phyloP scores from a whole-genome alignment of 1,284 basidiomycete species.

The Neolentinus lepideus region DNA sequence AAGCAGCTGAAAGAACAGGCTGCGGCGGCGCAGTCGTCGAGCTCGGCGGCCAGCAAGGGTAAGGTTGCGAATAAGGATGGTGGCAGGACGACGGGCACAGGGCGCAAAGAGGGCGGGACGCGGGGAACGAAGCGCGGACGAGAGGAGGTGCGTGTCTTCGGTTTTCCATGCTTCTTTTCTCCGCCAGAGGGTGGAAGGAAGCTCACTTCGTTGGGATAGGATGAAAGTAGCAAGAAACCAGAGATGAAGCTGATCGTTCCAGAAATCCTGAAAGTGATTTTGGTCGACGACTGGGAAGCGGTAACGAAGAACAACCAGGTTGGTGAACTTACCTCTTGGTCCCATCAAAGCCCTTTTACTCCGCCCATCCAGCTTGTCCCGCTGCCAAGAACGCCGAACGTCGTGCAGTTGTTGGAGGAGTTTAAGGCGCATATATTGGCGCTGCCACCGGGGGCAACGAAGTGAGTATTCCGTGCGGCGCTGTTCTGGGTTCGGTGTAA shows the following conservation, averaged over 20 bases:
- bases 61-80: conserved; percentile 24
- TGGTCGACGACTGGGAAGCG: conserved; percentile 98
- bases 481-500: not conserved
- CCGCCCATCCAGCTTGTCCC: conserved; percentile 63
- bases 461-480: conserved; percentile 27
- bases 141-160: conserved; percentile 41
- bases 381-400: conserved; percentile 79
- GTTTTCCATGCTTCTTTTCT: conserved; percentile 2
- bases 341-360: conserved; percentile 1
- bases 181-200: conserved; percentile 1
- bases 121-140: conserved; percentile 54
- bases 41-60: conserved; percentile 15
- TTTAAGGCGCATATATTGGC: conserved; percentile 63
- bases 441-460: conserved; percentile 36
- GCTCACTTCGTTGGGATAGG: conserved; percentile 24
- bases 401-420: conserved; percentile 72
- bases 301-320: conserved; percentile 94
- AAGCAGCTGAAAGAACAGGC: conserved; percentile 41
- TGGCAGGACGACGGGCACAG: conserved; percentile 29
- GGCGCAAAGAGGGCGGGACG: conserved; percentile 41
- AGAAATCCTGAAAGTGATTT: conserved; percentile 79
- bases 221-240: conserved; percentile 65
- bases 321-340: conserved; percentile 8
- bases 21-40: conserved; percentile 17
- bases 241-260: conserved; percentile 92